Base-by-base conservation (phyloP, 2,329 filamentous ascomycete genomes). In the Fusarium poae region DNA sequence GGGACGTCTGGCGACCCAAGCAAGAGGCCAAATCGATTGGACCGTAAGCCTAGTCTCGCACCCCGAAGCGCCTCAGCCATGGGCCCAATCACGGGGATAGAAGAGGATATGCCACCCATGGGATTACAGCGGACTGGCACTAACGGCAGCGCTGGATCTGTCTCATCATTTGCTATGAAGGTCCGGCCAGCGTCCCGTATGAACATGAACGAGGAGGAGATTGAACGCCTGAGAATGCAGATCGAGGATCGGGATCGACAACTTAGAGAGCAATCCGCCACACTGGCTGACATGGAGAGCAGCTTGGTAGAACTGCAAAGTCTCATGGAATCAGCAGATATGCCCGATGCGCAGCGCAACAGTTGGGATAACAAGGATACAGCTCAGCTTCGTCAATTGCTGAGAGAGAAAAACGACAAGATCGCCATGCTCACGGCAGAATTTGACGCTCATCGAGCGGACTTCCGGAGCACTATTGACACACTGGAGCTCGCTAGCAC, bases 381-480 rank as follows among this genome's bases (percentile, higher is more conserved):
- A 3, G 78, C 86, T 7, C 92, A 97, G 76, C 84, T 99, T 59
- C 89, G 94, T 55, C 88, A 91, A n/a, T 81, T 97, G 72, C 81
- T 99, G 55, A 88, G 93, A 25, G 96, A 99, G 80, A 97, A 97
- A 85, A 97, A 97, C 74, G 96, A 99, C 61, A 97, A 94, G 82
- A 97, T 99, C 70, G 90, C 91, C 27, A 90, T 95, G 84, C 86
- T 99, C 72, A 98, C 94, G 1, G 89, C 92, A 11, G 96, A 99
- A 77, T 99, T 99, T 74, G 96, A 99, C 76, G 89, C 91, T 12
- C 95, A 99, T 77, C 88, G 96, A 61, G 95, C 96, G 20, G 96
- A 99, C 79, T 99, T 99, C 80, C 86, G 96, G 71, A 97, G 93
- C 78, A 99, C 96, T 20, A 96, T 99, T 65, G 96, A 99, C 80